Base-by-base conservation (phyloP, 2,329 filamentous ascomycete species). In the Coniochaeta ligniaria region DNA sequence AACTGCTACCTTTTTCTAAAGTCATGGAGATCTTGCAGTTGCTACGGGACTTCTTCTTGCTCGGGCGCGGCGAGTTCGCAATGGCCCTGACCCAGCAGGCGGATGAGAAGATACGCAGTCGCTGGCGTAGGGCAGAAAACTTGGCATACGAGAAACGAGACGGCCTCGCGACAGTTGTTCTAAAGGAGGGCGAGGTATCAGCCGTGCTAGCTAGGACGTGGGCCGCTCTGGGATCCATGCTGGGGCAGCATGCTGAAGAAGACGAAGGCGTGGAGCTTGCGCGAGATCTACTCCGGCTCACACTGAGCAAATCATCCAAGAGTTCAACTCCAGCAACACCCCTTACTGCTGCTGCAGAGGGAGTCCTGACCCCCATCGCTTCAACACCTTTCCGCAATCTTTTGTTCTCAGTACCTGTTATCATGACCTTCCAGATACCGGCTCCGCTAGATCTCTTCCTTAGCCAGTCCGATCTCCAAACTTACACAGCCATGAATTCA, bases 31-130 rank as follows among this genome's bases (percentile, higher is more conserved):
- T 90, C 57, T 78, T 98, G 16, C 84, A 86, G 31, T 79, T 97
- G 9, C 80, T 97, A 1, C 84, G 93, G 56, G 88, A 95, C 60
- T 97, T 96, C 74, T 91, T 97, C 66, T 81, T 99, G 2, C 81
- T 99, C 0, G 89, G 90, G 1, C 84, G 91, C 36, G 94, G 94
- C 59, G 95, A 98, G 72, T 99, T 99, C 72, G 92, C 93, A 22
- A 87, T 95, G 74, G 88, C 90, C 0, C 75, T 99, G 28, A 91
- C 96, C 1, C 84, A 88, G 38, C 91, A 97, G 75, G 92, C 94
- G 1, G 92, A 97, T 66, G 85, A 89, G 60, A 89, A 87, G 66
- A 83, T 95, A 26, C 83, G 85, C n/a, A 87, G 84, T 64, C 86
- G 91, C 57, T 91, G 90, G 81, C 85, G 81, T 66, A 78, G 86